These are phyloP conservation scores for Coleophoma eucalyptorum DNA, from an alignment of 2,329 filamentous ascomycete species.

Conservation along the genomic window DNA sequence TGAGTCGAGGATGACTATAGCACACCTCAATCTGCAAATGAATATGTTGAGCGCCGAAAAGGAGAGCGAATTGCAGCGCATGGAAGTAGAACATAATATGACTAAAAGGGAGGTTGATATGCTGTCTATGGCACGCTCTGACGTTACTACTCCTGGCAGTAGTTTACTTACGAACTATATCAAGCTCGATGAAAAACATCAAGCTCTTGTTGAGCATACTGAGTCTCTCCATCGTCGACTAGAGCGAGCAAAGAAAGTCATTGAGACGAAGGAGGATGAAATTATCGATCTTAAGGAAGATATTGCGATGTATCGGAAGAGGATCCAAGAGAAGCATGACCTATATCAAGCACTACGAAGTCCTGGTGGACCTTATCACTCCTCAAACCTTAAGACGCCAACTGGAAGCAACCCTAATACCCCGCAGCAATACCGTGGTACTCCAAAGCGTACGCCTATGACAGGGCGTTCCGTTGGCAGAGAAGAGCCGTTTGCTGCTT, in stretches of 20 bases:
- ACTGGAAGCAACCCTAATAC: conserved; percentile 39
- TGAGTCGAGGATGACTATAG: conserved; percentile 75
- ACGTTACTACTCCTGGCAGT: conserved; percentile 15
- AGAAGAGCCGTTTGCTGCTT: conserved; percentile 68
- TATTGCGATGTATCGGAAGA: conserved; percentile 71
- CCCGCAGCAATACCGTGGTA: conserved; percentile 37
- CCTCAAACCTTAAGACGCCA: conserved; percentile 53
- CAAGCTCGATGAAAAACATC: conserved; percentile 63
- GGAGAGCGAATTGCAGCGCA: conserved; percentile 78
- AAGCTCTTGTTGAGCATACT: conserved; percentile 64
- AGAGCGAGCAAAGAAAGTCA: conserved; percentile 71
- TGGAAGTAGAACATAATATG: conserved; percentile 89
- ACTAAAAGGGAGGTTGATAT: conserved; percentile 85
- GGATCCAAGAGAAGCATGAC: conserved; percentile 86
- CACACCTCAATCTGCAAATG: conserved; percentile 88
- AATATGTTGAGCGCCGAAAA: conserved; percentile 81
- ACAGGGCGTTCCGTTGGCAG: conserved; percentile 36
- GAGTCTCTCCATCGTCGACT: conserved; percentile 60
- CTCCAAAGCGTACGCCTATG: conserved; percentile 48
- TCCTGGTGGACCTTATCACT: conserved; percentile 65
- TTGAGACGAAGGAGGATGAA: conserved; percentile 74
- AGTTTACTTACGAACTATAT: conserved; percentile 39
- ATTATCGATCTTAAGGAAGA: conserved; percentile 69
- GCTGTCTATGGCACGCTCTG: conserved; percentile 33
- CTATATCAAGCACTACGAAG: conserved; percentile 78